phyloP scores from a whole-genome alignment of 352 stramenopile genomes.

The Pythium aphanidermatum region DNA sequence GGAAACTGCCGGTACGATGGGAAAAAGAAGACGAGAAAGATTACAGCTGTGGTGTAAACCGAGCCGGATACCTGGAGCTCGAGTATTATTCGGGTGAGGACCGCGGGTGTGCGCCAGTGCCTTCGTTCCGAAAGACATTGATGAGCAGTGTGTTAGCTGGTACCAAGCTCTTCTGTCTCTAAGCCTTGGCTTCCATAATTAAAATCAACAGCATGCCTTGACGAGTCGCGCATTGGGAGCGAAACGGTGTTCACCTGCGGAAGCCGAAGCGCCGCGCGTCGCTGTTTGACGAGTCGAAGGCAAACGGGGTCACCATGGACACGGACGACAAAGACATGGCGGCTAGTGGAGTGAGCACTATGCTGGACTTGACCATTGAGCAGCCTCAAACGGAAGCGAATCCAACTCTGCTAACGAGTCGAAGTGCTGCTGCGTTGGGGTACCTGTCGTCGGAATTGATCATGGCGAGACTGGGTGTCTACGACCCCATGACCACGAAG shows the following conservation, averaged over 20 bases:
- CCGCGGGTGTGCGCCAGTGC: constrained; percentile 49
- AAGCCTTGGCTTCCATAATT: too few species aligned
- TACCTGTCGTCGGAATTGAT: constrained; percentile 44
- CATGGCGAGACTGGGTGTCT: constrained; percentile 48
- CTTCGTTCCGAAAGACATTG: constrained; percentile 50
- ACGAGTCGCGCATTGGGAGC: too few species aligned
- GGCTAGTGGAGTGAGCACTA: too few species aligned
- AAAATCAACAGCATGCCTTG: too few species aligned
- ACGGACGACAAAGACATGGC: too few species aligned
- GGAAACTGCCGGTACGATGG: constrained; percentile 74
- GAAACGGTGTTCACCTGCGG: too few species aligned
- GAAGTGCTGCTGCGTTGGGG: constrained; percentile 8
- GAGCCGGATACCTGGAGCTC: constrained; percentile 53
- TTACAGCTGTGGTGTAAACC: constrained; percentile 55
- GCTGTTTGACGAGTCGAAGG: too few species aligned
- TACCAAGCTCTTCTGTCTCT: constrained; percentile 64
- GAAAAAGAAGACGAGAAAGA: constrained; percentile 72
- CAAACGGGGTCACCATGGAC: too few species aligned
- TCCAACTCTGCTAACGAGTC: constrained; percentile 8
- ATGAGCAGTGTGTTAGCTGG: constrained; percentile 55
- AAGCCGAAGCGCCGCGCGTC: too few species aligned
- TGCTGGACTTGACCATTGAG: too few species aligned
- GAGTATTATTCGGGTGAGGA: constrained; percentile 73
- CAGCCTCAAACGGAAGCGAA: too few species aligned
- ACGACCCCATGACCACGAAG: constrained; percentile 54